These are phyloP conservation scores for Cicer chorassanicum DNA, from an alignment of 306 rosid species.

Conservation along the genomic window DNA sequence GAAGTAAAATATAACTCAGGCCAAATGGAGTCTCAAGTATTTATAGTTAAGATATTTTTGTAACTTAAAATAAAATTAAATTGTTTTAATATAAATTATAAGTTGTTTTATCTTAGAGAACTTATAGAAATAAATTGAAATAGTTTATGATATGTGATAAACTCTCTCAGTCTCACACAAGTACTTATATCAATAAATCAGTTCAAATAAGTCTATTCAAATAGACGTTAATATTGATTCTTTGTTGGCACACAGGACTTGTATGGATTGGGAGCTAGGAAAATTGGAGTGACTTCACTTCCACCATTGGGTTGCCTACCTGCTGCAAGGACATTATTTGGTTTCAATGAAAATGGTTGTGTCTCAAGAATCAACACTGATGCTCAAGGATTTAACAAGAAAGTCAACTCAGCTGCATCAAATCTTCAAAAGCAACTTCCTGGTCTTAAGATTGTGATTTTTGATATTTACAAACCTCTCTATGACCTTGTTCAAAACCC, in stretches of 20 bases:
- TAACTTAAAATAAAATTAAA: too few relatives aligned
- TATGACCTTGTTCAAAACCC: slow-evolving; percentile 75
- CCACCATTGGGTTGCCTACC: slow-evolving; percentile 98
- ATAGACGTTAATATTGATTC: not conserved
- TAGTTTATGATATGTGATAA: not conserved
- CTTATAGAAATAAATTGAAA: too few relatives aligned
- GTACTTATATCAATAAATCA: not conserved
- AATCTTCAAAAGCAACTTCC: slow-evolving; percentile 75
- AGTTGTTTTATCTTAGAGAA: too few relatives aligned
- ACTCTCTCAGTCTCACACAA: not conserved
- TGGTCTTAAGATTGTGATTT: slow-evolving; percentile 75
- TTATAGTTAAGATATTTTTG: too few relatives aligned
- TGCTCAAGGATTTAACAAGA: slow-evolving; percentile 80
- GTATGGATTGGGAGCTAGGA: slow-evolving; percentile 87
- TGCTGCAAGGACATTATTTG: slow-evolving; percentile 70
- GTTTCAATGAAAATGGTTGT: slow-evolving; percentile 67
- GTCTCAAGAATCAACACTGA: slow-evolving; percentile 70
- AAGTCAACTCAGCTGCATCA: slow-evolving; percentile 66
- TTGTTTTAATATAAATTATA: too few relatives aligned
- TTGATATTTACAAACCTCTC: slow-evolving; percentile 82
- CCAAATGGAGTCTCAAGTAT: too few relatives aligned
- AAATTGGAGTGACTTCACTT: slow-evolving; percentile 87
- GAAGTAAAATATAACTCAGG: too few relatives aligned
- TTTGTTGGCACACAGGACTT: slow-evolving; percentile 56
- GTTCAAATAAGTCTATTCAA: not conserved